Base-by-base conservation (phyloP, 768 basidiomycete genomes). In the Naganishia vishniacii region DNA sequence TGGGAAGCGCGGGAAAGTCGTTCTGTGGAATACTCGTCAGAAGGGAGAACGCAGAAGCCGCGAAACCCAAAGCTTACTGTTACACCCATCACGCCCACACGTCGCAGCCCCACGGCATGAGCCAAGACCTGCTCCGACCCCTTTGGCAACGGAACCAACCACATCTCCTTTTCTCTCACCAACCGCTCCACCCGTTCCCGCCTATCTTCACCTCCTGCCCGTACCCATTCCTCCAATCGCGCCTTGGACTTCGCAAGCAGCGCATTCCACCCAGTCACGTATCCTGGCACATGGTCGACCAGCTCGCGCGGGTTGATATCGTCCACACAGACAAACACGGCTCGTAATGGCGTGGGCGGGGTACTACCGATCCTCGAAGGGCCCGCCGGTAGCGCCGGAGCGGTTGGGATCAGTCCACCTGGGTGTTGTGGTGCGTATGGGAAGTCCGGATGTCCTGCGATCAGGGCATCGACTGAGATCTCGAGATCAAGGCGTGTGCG, bases 201-300 rank as follows among this genome's bases (percentile, higher is more conserved):
- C 68, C 29, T 41, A 15, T 20, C 49, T 28, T 63, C 41, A 2
- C 23, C 62, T 9, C 26, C 49, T 18, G 23, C 31, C 23, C 16
- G 15, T 18, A 37, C 42, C 40, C 48, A 49, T 31, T 63, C 48
- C 41, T 51, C 23, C 49, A 63, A 40, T 20, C 40, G 41, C 3
- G 48, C 40, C 26, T 31, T 49, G 16, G 51, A 32, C 9, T 41
- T 48, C 68, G 18, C 69, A 8, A 74, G 68, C 15, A 75, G 56
- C n/a, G 73, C 65, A 56, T 77, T 77, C 65, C 70, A 74, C 1
- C 72, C 75, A 5, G 72, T 70, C 48, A 70, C 72, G 46, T 77
- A 77, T 18, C 62, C 65, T 20, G 72, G 74, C n/a, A 77, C 65
- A 26, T 73, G 72, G 11, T 68, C 62, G 20, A 75, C 72, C 11